Evolutionary conservation across 2,329 filamentous ascomycete genomes (phyloP), one percentile per base, ranked within the genome.

Genomic region (Botryotinia calthae): DNA sequence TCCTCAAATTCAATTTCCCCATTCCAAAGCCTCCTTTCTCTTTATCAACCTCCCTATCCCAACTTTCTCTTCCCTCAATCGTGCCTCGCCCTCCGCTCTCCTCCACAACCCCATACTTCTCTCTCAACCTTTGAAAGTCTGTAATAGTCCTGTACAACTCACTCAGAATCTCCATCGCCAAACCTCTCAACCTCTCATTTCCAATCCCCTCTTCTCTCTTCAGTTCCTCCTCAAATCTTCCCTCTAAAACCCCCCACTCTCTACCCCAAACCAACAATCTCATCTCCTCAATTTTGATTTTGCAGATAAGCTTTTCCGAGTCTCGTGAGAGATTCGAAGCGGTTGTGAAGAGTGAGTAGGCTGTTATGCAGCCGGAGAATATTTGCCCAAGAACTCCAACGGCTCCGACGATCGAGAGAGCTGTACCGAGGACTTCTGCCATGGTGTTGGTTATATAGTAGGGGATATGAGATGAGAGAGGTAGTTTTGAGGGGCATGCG

Each of bases 251-350:
- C 37, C 84, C 84, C 84, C 84, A 85, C 75, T 85, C 83, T 46
- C 84, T 78, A 28, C 84, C 84, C 84, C 84, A 85, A 73, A 85
- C 83, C 44, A 84, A 77, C 51, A 85, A 80, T 6, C 84, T 81
- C 83, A 84, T 85, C 81, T 86, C 84, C 79, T 86, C 84, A 76
- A 86, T 86, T 68, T 83, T 82, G 71, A 85, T 83, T 76, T 86
- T 86, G 79, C 84, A 85, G 61, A 84, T 78, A 46, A 86, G 79
- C 56, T 82, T 81, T 77, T 84, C 82, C 73, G 81, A 81, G 77
- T 85, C 84, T 34, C 78, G 77, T 73, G 84, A 83, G n/a, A 85
- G 78, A 64, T 84, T 81, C 58, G 79, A 77, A 1, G 84, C 84
- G 25, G 81, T 78, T 25, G 82, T 82, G 78, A 86, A 85, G 80